phyloP scores from a whole-genome alignment of 768 basidiomycete genomes.

The Pholiota microspora region DNA sequence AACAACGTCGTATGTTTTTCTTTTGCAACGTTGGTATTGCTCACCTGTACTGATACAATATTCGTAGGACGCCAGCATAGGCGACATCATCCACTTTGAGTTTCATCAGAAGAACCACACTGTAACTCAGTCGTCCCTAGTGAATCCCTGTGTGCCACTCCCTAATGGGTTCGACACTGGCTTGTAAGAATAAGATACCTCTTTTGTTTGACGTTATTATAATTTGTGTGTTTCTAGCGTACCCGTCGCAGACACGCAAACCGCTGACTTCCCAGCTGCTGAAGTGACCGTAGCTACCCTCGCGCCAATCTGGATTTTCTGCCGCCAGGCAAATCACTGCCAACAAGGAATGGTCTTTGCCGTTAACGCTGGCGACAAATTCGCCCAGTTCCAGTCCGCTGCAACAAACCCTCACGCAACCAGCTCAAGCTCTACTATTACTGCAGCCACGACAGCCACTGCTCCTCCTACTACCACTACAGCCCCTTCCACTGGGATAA shows the following conservation, averaged over 20 bases:
- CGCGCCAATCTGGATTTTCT: slow-evolving; percentile 58
- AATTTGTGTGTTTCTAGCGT: slow-evolving; percentile 28
- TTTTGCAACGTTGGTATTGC: no score
- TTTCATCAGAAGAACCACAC: slow-evolving; percentile 62
- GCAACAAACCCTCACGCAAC: slow-evolving; percentile 33
- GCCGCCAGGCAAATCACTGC: slow-evolving; percentile 55
- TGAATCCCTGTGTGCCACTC: slow-evolving; percentile 40
- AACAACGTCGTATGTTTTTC: slow-evolving; percentile 33
- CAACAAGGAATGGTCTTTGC: slow-evolving; percentile 64
- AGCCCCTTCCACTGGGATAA: slow-evolving; percentile 9
- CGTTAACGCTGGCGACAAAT: slow-evolving; percentile 55
- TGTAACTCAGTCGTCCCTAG: slow-evolving; percentile 55
- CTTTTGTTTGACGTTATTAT: background rate
- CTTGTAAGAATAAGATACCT: slow-evolving; percentile 37
- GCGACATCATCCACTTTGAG: slow-evolving; percentile 47
- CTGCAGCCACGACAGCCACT: slow-evolving; percentile 25
- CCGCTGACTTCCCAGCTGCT: slow-evolving; percentile 43
- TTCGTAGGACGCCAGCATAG: slow-evolving; percentile 40
- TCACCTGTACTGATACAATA: slow-evolving; percentile 1
- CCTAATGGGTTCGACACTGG: slow-evolving; percentile 54
- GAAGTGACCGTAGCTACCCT: slow-evolving; percentile 33
- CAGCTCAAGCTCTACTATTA: slow-evolving; percentile 20
- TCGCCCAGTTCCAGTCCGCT: slow-evolving; percentile 52
- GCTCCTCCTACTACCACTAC: slow-evolving; percentile 18
- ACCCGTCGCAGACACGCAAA: slow-evolving; percentile 41